phyloP scores from a whole-genome alignment of 129 eudicot species.

The Tanacetum coccineum region DNA sequence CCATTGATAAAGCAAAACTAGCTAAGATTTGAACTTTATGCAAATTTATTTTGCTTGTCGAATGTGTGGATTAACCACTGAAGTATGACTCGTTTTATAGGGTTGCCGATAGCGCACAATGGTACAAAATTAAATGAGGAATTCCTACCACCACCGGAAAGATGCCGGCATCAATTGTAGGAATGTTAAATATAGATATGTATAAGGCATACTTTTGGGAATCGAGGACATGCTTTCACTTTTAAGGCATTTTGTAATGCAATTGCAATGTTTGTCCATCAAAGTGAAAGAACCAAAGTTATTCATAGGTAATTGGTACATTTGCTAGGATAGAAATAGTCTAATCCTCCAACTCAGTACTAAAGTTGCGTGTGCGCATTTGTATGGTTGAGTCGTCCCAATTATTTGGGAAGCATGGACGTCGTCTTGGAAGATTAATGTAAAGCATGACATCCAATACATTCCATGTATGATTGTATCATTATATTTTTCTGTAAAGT shows the following conservation, averaged over 20 bases:
- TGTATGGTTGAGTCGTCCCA: neutral
- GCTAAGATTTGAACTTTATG: neutral
- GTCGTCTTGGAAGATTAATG: neutral
- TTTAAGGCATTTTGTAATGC: conserved; percentile 29
- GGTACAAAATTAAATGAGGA: conserved; percentile 29
- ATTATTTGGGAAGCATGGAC: conserved; percentile 1
- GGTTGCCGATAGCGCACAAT: conserved; percentile 7
- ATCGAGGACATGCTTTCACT: conserved; percentile 26
- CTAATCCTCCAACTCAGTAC: neutral
- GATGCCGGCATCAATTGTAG: conserved; percentile 20
- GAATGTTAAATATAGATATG: conserved; percentile 17
- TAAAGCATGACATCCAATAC: neutral
- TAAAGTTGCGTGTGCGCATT: neutral
- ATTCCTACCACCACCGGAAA: conserved; percentile 32
- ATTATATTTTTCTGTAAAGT: neutral
- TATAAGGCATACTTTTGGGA: conserved; percentile 26
- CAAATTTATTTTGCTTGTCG: neutral
- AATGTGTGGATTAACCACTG: conserved; percentile 11
- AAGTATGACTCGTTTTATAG: conserved; percentile 19
- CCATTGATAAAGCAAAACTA: conserved; percentile 19
- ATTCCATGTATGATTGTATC: neutral
- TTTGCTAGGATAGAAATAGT: conserved; percentile 18
- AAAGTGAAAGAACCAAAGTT: conserved; percentile 8
- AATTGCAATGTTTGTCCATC: conserved; percentile 25
- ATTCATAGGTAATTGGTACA: conserved; percentile 22